Evolutionary conservation across 148 eudicot species (phyloP), one percentile per base, ranked within the genome.

Genomic region (Vaccinium myrtillus): DNA sequence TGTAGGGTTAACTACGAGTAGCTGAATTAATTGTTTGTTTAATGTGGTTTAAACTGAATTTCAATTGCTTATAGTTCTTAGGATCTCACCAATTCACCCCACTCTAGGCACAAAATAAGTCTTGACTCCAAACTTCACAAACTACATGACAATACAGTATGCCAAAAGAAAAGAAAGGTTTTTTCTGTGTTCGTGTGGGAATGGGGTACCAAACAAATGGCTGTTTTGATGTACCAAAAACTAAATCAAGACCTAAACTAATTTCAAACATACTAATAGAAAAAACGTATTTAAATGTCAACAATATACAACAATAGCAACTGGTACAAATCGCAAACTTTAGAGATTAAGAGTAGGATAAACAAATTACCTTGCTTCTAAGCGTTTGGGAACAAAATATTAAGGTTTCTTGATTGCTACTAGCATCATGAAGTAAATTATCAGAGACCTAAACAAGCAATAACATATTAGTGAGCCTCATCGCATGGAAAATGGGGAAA

Each of bases 351-450:
- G 21, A 77, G 23, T 46, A 55, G 75, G 48, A 49, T 8, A 54
- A 77, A 14, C 4, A 36, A 59, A 77, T 81, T 87, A 97, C 99
- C 99, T 97, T 97, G 94, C 97, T 97, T 88, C 98, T 92, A 74
- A 97, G 92, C 78, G 98, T 97, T 92, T 97, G 99, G 65, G 99
- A 97, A 87, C 99, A 97, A 88, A 97, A 97, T 53, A 97, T 94
- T 79, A 89, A 83, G 50, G 99, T 97, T 91, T 97, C 99, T 84
- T 88, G 86, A 88, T 97, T 97, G 93, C 99, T 97, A 82, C 89
- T 84, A 70, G 92, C 80, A 89, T 97, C 99, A 85, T 95, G 99
- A 88, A 97, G 99, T 85, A 97, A 87, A 87, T 95, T 97, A 89
- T 97, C 99, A 61, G 98, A 89, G 87, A 95, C 99, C 99, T 97